These are phyloP conservation scores for Bryoglossum gracile DNA, from an alignment of 495 filamentous ascomycete genomes.

Conservation along the genomic window DNA sequence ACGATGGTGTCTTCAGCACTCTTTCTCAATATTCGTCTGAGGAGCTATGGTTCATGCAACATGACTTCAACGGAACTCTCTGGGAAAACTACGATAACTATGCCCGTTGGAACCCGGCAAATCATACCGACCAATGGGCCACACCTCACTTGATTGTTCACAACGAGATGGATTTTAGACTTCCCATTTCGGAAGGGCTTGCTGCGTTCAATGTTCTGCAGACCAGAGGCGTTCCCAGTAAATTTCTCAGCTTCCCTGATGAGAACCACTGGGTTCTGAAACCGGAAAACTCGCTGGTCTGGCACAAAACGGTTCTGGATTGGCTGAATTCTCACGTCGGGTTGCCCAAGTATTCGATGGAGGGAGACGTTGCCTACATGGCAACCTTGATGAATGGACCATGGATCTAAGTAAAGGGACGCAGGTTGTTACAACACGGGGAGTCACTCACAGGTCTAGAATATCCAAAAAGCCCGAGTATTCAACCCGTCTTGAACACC, in stretches of 20 bases:
- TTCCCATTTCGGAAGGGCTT: slow-evolving; percentile 75
- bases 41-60: slow-evolving; percentile 80
- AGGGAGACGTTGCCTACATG: slow-evolving; percentile 4
- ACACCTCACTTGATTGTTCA: slow-evolving; percentile 76
- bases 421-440: too few relatives aligned
- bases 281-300: slow-evolving; percentile 80
- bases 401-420: too few relatives aligned
- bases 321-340: slow-evolving; percentile 82
- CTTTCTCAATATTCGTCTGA: slow-evolving; percentile 64
- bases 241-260: slow-evolving; percentile 76
- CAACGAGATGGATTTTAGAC: slow-evolving; percentile 81
- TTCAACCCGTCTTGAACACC: too few relatives aligned
- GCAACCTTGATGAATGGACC: slow-evolving; percentile 8
- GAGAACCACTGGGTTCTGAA: slow-evolving; percentile 80
- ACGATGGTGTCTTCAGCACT: slow-evolving; percentile 82
- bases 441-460: too few relatives aligned
- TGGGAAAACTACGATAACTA: slow-evolving; percentile 68
- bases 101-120: slow-evolving; percentile 73
- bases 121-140: slow-evolving; percentile 57
- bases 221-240: slow-evolving; percentile 58
- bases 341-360: slow-evolving; percentile 4
- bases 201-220: slow-evolving; percentile 82
- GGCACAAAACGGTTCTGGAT: slow-evolving; percentile 77
- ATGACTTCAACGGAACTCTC: slow-evolving; percentile 67
- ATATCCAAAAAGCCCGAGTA: too few relatives aligned